Conservation (phyloP, 768 basidiomycete genomes). For the Rhodotorula diobovata region DNA sequence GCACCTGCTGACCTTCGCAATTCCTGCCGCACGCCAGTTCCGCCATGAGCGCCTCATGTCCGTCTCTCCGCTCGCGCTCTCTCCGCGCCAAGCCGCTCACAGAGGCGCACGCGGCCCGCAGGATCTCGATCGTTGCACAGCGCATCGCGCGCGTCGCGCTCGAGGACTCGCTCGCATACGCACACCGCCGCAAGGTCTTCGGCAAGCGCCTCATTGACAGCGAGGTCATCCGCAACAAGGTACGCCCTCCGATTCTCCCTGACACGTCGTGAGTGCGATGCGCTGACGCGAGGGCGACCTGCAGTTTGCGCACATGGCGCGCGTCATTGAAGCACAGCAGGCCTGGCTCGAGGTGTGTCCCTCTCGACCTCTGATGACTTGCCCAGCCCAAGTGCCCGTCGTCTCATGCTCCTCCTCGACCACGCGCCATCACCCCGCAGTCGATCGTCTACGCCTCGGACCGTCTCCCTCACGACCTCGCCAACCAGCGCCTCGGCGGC, state of each 20-base stretch:
- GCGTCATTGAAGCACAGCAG: constrained; percentile 38
- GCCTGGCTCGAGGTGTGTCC: constrained; percentile 41
- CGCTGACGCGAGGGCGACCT: neutral
- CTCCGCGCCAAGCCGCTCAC: neutral
- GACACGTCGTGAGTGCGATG: neutral
- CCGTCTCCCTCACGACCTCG: constrained; percentile 30
- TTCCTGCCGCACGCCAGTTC: neutral
- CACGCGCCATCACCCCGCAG: neutral
- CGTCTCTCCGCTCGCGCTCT: neutral
- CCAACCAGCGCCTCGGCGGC: constrained; percentile 38
- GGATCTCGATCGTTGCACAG: constrained; percentile 20
- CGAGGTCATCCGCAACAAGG: constrained; percentile 42
- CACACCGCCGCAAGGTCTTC: constrained; percentile 34
- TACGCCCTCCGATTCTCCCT: neutral
- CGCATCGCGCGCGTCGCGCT: constrained; percentile 38
- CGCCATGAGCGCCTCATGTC: constrained; percentile 30
- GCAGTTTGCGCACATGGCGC: constrained; percentile 40
- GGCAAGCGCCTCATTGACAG: constrained; percentile 37
- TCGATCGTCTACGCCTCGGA: constrained; percentile 35
- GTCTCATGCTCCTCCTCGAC: too few relatives aligned
- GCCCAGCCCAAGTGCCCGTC: too few relatives aligned
- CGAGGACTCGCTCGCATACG: constrained; percentile 39
- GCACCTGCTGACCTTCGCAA: neutral
- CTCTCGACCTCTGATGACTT: too few relatives aligned
- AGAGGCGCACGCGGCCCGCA: neutral